Evolutionary conservation across 495 filamentous ascomycete species (phyloP).

Genomic region (Corynascus novoguineensis): DNA sequence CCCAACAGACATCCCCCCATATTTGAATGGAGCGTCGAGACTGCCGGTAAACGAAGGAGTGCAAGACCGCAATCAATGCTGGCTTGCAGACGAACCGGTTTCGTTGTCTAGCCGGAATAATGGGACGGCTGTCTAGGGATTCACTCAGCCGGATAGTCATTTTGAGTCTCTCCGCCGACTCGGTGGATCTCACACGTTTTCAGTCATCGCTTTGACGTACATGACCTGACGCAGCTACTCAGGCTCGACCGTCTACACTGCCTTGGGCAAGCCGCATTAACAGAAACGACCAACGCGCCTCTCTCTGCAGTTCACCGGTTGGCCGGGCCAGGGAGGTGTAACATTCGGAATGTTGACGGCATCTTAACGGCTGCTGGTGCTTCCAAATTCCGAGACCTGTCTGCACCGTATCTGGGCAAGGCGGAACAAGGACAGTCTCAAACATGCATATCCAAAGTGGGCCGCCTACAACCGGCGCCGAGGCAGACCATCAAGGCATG

Average conservation of each 20-base stretch:
- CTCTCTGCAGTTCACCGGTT: neutral
- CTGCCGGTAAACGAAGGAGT: neutral
- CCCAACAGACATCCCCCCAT: neutral
- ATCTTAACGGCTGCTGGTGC: constrained; percentile 17
- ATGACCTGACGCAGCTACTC: constrained; percentile 21
- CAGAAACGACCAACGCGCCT: constrained; percentile 8
- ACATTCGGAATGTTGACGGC: constrained; percentile 11
- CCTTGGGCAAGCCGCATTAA: constrained; percentile 12
- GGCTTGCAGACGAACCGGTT: neutral
- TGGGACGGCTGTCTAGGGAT: constrained; percentile 14
- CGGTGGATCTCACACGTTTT: constrained; percentile 17
- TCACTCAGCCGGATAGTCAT: constrained; percentile 15
- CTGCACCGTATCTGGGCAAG: constrained; percentile 14
- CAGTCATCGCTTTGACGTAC: constrained; percentile 23
- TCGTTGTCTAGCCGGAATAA: constrained; percentile 7
- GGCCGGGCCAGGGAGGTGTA: neutral
- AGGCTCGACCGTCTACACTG: too few relatives aligned
- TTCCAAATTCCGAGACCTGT: constrained; percentile 17
- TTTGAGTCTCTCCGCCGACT: constrained; percentile 10
- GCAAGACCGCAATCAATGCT: neutral
- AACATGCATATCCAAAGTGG: constrained; percentile 17
- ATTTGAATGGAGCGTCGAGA: too few relatives aligned
- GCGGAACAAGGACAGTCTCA: constrained; percentile 16
- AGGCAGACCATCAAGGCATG: constrained; percentile 6
- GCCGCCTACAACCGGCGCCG: constrained; percentile 17